A percentile compares a stretch with the other conserved stretches of the same genome.
These are phyloP conservation scores for Pseudogymnoascus sp. DNA, from an alignment of 2,329 filamentous ascomycete genomes.

Conservation along the genomic window DNA sequence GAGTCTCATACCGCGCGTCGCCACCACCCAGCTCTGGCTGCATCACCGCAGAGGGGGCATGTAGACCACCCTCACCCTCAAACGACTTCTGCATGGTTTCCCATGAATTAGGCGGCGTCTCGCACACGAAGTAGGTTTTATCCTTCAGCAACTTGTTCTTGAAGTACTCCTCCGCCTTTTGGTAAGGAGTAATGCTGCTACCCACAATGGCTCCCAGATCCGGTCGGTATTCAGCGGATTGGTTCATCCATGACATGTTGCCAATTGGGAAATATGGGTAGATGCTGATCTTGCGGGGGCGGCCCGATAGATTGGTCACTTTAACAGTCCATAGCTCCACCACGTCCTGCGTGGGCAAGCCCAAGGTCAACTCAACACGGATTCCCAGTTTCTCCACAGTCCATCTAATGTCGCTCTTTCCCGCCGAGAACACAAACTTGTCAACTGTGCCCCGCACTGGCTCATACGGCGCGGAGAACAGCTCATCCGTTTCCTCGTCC, in stretches of 20 bases:
- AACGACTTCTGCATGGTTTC: slow-evolving; percentile 44
- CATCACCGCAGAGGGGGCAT: slow-evolving; percentile 39
- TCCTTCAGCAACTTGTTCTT: slow-evolving; percentile 50
- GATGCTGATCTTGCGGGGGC: slow-evolving; percentile 39
- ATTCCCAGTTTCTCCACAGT: slow-evolving; percentile 41
- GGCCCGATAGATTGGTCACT: slow-evolving; percentile 40
- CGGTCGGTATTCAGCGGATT: slow-evolving; percentile 42
- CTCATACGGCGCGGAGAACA: slow-evolving; percentile 49
- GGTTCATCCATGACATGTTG: slow-evolving; percentile 57
- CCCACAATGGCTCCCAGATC: slow-evolving; percentile 42
- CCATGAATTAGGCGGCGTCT: slow-evolving; percentile 42
- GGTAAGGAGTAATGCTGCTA: slow-evolving; percentile 47
- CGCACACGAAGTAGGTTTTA: slow-evolving; percentile 48
- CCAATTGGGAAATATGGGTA: slow-evolving; percentile 50
- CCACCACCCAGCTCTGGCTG: slow-evolving; percentile 33
- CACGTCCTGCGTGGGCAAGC: slow-evolving; percentile 44
- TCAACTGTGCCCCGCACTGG: slow-evolving; percentile 41
- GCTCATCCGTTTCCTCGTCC: slow-evolving; percentile 40
- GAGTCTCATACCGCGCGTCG: slow-evolving; percentile 47
- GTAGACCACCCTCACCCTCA: slow-evolving; percentile 47
- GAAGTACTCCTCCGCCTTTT: slow-evolving; percentile 47
- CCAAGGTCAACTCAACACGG: slow-evolving; percentile 42
- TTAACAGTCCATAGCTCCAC: slow-evolving; percentile 47
- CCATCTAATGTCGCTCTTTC: slow-evolving; percentile 48
- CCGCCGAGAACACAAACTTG: slow-evolving; percentile 43